Base-by-base conservation (phyloP, 1,284 basidiomycete species). In the Fomitopsis schrenkii region DNA sequence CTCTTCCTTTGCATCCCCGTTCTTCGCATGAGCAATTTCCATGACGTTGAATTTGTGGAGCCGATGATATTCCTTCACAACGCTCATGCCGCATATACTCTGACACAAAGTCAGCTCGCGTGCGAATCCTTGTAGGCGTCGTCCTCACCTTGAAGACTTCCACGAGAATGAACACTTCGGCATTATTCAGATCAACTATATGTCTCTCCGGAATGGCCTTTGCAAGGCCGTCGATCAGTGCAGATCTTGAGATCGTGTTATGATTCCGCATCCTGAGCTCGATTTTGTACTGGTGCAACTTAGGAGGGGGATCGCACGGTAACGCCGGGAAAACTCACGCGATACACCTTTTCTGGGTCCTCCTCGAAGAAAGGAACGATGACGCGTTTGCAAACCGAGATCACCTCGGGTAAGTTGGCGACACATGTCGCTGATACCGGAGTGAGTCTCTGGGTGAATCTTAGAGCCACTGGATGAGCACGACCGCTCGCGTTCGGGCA, bases 231-330 rank as follows among this genome's bases (percentile, higher is more conserved):
- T 90, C 79, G 33, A 93, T 86, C 28, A 93, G 73, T 6, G 70
- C 75, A 55, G 80, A 77, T 10, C 87, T 81, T 8, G 81, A 68
- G 15, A 93, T 70, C 5, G 84, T 86, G 26, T 79, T 87, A 67
- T 93, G 91, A 68, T 92, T 92, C 44, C 91, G 83, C 41, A 87
- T 75, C 56, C 86, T 81, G 46, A 91, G 69, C 66, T 93, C 91
- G 48, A 93, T 84, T 71, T 92, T 93, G 76, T 91, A 93, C 91
- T 93, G 36, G 19, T 14, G 28, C 55, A 12, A 28, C 36, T 17
- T 5, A n/a, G 12, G 12, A 26, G 19, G 30, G 17, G 7, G 26
- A 22, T n/a, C 35, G n/a, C 35, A 54, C 5, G 17, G 6, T 6
- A 4, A 17, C 5, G 15, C 5, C 35, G 3, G 22, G 22, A 1